Percentiles rank a stretch among this genome's conserved stretches.
Evolutionary conservation across 179 eudicot species (phyloP).

Genomic region (Beta macrorhiza): DNA sequence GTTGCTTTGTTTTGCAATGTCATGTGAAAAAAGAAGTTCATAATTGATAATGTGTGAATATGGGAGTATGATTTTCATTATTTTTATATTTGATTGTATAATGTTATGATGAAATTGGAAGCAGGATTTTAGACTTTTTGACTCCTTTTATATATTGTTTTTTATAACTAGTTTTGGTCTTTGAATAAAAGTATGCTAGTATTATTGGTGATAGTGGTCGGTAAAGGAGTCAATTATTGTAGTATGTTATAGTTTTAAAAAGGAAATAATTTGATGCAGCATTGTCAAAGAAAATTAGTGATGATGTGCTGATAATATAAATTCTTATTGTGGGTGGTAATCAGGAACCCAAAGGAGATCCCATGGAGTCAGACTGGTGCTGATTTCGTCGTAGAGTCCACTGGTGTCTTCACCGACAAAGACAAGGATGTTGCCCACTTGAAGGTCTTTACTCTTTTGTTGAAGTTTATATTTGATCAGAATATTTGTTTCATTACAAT

Average conservation of each 20-base stretch:
- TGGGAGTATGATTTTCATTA: too few relatives aligned
- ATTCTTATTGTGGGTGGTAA: not conserved
- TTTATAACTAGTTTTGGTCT: not conserved
- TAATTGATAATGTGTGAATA: too few relatives aligned
- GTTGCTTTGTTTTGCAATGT: too few relatives aligned
- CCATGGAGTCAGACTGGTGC: constrained; percentile 63
- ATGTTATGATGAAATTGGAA: too few relatives aligned
- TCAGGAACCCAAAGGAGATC: constrained; percentile 72
- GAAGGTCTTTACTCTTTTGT: constrained; percentile 35
- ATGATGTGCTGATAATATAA: too few relatives aligned
- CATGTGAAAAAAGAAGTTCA: too few relatives aligned
- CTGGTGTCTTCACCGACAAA: constrained; percentile 71
- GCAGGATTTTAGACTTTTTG: too few relatives aligned
- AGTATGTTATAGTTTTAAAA: not conserved
- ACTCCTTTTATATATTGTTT: not conserved
- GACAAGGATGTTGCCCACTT: constrained; percentile 71
- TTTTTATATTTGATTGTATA: too few relatives aligned
- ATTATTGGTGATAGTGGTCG: not conserved
- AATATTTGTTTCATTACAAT: not conserved
- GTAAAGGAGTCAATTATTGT: not conserved
- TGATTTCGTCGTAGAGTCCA: constrained; percentile 66
- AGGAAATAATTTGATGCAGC: not conserved
- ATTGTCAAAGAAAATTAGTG: not conserved
- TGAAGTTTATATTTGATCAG: not conserved
- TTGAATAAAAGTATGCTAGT: too few relatives aligned